Evolutionary conservation across 2,329 filamentous ascomycete species (phyloP), one percentile per base, ranked within the genome.

Genomic region (Xylaria digitata): DNA sequence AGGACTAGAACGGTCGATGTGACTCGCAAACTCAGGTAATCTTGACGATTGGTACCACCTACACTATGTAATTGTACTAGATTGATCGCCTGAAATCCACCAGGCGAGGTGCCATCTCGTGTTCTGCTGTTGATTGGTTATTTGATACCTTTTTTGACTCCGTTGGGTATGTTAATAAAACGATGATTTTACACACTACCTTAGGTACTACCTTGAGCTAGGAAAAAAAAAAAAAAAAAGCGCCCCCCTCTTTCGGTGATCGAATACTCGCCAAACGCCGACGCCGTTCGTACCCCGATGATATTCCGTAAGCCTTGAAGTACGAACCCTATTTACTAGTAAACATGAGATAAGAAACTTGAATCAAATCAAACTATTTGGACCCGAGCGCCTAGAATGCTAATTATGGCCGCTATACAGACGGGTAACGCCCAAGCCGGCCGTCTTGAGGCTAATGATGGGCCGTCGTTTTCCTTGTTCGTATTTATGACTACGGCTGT

Each of bases 381-480:
- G 63, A 74, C 46, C 57, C 69, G 53, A 45, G 57, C 43, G 32
- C 67, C 74, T 65, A 80, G 71, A 69, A 78, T 57, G 75, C 77
- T 79, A 76, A 80, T 78, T 75, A 81, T 78, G 71, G 80, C 75
- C 72, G 78, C 78, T 76, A 83, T 80, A 76, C 78, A 81, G 50
- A 65, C 45, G 30, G 46, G 48, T 48, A 53, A 69, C 37, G 15
- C 53, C 53, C 34, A 73, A 61, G n/a, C 68, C 68, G 30, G 65
- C 55, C 34, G 56, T 54, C 60, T 72, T 59, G 48, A 73, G 71
- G 45, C 45, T 52, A 23, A 61, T 6, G 65, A 63, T 2, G 46
- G n/a, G 1, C 67, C 69, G 21, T 53, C 66, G 21, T 75, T 76
- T 21, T 76, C 8, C 55, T 63, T 52, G 23, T 34, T 62, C 15